Evolutionary conservation across 2,329 filamentous ascomycete species (phyloP), one percentile per base, ranked within the genome.

Genomic region (Celoporthe dispersa): DNA sequence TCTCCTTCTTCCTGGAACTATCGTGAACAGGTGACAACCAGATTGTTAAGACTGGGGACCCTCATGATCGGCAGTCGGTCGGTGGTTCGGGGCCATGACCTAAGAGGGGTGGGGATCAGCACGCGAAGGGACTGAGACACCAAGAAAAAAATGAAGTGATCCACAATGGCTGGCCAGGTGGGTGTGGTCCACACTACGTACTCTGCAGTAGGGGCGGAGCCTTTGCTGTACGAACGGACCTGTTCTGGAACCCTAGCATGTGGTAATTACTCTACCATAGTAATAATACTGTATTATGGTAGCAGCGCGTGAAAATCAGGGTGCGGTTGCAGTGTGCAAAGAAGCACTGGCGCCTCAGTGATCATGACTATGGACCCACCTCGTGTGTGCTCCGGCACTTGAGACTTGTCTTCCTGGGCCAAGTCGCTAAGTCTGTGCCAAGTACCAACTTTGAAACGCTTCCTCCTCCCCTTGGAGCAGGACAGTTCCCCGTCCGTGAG

Each of bases 401-500:
- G 67, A 68, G 67, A 68, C 67, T 66, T 66, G 53, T 48, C 64
- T 66, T 55, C 31, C 64, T 39, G 57, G 67, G 62, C 51, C 59
- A 66, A 68, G 22, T 60, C 67, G 61, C 44, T 59, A 68, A 68
- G 22, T 66, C 67, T 37, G 67, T 68, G 67, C 67, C 67, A 68
- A 68, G 67, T 48, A 22, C 41, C 61, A 51, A 66, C 51, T 51
- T 51, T 68, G 67, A 68, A 66, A 68, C 67, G 67, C 64, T 66
- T 68, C 48, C 66, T 64, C 48, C 48, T 37, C 59, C 62, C 37
- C 59, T 39, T 39, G 3, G 37, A 48, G 28, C 31, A 60, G 31
- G 31, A 19, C n/a, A 31, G 41, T 57, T 11, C 53, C 25, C 3
- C 41, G 61, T 37, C 53, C 11, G 37, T 9, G 28, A 28, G 14